Evolutionary conservation across 1,139 yeast species (phyloP), one percentile per base, ranked within the genome.

Genomic region (Ogataea hybrid): DNA sequence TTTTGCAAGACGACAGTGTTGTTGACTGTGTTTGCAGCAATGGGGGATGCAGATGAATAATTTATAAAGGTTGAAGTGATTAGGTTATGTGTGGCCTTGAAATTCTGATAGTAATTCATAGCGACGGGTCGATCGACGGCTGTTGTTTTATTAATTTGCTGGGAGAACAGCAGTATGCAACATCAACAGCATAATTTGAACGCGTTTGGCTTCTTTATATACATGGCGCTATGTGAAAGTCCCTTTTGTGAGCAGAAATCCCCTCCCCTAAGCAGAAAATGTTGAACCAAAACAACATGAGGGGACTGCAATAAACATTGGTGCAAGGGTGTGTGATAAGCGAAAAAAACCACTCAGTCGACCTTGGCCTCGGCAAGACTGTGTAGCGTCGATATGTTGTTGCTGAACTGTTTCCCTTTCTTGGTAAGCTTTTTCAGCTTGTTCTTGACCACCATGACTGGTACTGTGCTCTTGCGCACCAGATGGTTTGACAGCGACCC

Each of bases 401-500:
- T 62, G 25, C 56, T 52, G 45, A 59, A 56, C 58, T 69, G 57
- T 59, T 71, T 51, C 59, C 67, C 59, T 63, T 79, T 78, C 57
- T 85, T 74, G 51, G 81, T 77, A 48, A 84, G 72, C 68, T 86
- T 82, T 66, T 84, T 84, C 58, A 87, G 73, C 60, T 85, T 87
- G 59, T 84, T 83, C 48, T 95, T 75, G 15, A 92, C 94, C 37
- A 90, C 96, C 84, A 90, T 81, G 20, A 89, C 94, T 0, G 97
- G 97, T 11, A 87, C 90, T 18, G 86, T 72, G 57, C 87, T 77
- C 58, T 82, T 79, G 12, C 88, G 81, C 10, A 85, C 87, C 53
- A 86, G 70, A 60, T 85, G 86, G 55, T 84, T 86, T 4, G 87
- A 79, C 50, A 86, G 73, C 3, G 87, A 80, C 3, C 92, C 92